These are phyloP conservation scores for Anisodus acutangulus DNA, from an alignment of 257 asterid genomes.

Conservation along the genomic window DNA sequence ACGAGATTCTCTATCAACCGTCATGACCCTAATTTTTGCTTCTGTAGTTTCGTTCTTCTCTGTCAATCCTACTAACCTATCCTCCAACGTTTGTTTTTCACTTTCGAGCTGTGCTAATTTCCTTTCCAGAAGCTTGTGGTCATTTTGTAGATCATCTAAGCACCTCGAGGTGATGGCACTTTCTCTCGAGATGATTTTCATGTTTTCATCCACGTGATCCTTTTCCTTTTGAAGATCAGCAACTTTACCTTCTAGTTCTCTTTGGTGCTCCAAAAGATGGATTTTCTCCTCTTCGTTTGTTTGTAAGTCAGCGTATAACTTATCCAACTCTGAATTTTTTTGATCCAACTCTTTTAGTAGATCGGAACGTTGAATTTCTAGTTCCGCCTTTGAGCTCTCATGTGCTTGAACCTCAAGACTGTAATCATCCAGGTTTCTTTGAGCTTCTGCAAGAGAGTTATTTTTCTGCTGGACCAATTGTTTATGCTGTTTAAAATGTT, in stretches of 20 bases:
- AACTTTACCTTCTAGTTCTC: slow-evolving; percentile 49
- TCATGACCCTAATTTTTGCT: slow-evolving; percentile 42
- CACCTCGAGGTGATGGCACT: slow-evolving; percentile 39
- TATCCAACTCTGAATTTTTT: slow-evolving; percentile 41
- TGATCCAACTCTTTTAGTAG: slow-evolving; percentile 50
- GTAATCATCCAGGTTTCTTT: slow-evolving; percentile 47
- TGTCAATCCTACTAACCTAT: slow-evolving; percentile 39
- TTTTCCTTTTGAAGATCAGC: slow-evolving; percentile 47
- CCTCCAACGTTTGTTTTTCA: slow-evolving; percentile 45
- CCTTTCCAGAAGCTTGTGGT: slow-evolving; percentile 42
- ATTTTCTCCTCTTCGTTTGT: slow-evolving; percentile 41
- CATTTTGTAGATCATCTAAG: slow-evolving; percentile 45
- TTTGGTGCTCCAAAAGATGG: slow-evolving; percentile 36
- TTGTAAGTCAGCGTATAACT: slow-evolving; percentile 44
- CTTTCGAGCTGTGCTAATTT: slow-evolving; percentile 45
- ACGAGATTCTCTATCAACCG: slow-evolving; percentile 49
- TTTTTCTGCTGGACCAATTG: slow-evolving; percentile 48
- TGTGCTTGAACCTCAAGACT: slow-evolving; percentile 46
- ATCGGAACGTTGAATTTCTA: slow-evolving; percentile 45
- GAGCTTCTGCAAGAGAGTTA: slow-evolving; percentile 43
- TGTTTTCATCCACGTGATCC: slow-evolving; percentile 46
- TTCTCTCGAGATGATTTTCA: slow-evolving; percentile 40
- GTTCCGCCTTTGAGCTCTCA: slow-evolving; percentile 46
- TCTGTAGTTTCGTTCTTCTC: slow-evolving; percentile 53
- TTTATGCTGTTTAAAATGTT: slow-evolving; percentile 40